Conservation (phyloP, 805 yeast genomes). For the Metschnikowia chrysomelidarum region DNA sequence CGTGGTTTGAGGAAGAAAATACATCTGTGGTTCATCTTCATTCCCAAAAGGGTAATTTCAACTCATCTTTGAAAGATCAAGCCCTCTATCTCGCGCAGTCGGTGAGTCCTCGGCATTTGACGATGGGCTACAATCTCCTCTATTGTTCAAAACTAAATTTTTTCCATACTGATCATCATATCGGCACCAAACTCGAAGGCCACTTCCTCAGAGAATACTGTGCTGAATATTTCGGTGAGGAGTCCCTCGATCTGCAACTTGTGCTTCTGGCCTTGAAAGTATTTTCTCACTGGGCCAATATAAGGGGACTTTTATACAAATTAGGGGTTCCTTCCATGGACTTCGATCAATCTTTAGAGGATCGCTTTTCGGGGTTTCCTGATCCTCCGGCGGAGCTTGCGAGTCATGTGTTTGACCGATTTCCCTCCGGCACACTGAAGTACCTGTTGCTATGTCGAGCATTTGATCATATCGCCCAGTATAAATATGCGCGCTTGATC, state of each 20-base stretch:
- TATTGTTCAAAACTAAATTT: slow-evolving; percentile 50
- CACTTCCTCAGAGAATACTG: slow-evolving; percentile 39
- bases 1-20: slow-evolving; percentile 49
- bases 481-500: slow-evolving; percentile 38
- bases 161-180: slow-evolving; percentile 55
- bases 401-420: slow-evolving; percentile 40
- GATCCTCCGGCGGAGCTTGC: slow-evolving; percentile 40
- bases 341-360: slow-evolving; percentile 27
- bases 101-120: slow-evolving; percentile 35
- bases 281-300: slow-evolving; percentile 55
- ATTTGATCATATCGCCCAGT: slow-evolving; percentile 34
- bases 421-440: slow-evolving; percentile 54
- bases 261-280: slow-evolving; percentile 49
- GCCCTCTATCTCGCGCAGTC: slow-evolving; percentile 21
- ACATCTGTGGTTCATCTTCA: slow-evolving; percentile 38
- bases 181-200: slow-evolving; percentile 50
- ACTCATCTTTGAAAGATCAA: slow-evolving; percentile 19
- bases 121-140: slow-evolving; percentile 42
- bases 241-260: slow-evolving; percentile 37
- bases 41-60: slow-evolving; percentile 33
- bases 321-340: slow-evolving; percentile 39
- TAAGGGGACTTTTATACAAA: slow-evolving; percentile 44
- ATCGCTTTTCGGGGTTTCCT: slow-evolving; percentile 41
- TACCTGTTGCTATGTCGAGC: slow-evolving; percentile 42
- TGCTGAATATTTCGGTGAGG: slow-evolving; percentile 38